A percentile compares a stretch with the other conserved stretches of the same genome.
Conservation (phyloP, 129 eudicot genomes). For the Sambucus nigra region DNA sequence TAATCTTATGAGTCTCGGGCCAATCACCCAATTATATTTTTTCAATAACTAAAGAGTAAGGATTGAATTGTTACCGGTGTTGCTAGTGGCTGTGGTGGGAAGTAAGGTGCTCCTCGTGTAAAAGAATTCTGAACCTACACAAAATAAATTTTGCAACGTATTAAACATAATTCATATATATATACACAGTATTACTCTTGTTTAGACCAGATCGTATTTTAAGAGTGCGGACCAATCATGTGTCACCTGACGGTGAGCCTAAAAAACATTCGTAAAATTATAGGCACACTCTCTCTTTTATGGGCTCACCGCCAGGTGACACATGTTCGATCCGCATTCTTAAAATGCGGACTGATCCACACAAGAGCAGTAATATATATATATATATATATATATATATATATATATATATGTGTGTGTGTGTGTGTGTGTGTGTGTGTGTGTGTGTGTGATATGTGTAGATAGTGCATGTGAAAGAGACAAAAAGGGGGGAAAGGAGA, state of each 20-base stretch:
- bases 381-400: not conserved
- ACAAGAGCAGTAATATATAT: not conserved
- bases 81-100: slow-evolving; percentile 46
- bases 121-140: slow-evolving; percentile 21
- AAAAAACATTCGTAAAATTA: not conserved
- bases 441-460: not conserved
- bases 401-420: not conserved
- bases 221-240: not conserved
- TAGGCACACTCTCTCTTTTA: too few relatives aligned
- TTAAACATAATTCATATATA: not conserved
- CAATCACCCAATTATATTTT: too few relatives aligned
- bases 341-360: too few relatives aligned
- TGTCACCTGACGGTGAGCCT: not conserved
- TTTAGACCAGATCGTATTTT: not conserved
- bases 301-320: too few relatives aligned
- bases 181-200: not conserved
- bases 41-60: too few relatives aligned
- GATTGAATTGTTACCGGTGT: slow-evolving; percentile 35
- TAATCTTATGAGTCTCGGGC: too few relatives aligned
- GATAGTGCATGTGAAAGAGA: not conserved
- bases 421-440: not conserved
- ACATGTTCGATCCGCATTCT: too few relatives aligned
- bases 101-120: slow-evolving; percentile 44
- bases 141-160: not conserved
- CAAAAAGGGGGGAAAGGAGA: not conserved